phyloP scores from a whole-genome alignment of 2,329 filamentous ascomycete genomes.

The Bipolaris cookei region DNA sequence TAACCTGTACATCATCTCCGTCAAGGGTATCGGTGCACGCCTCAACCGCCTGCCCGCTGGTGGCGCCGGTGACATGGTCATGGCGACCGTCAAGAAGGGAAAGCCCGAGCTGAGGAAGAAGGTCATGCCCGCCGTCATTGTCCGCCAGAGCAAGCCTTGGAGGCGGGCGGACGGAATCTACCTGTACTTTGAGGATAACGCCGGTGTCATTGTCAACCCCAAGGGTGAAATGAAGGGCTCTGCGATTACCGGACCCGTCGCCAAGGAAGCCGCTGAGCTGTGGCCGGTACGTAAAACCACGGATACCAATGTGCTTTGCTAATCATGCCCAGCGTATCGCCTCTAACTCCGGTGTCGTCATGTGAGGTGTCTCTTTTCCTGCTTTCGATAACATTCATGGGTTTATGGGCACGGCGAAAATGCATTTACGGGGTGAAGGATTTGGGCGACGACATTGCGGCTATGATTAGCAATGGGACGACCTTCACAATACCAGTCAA shows the following conservation, averaged over 20 bases:
- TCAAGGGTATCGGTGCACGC: constrained; percentile 97
- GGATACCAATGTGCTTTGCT: constrained; percentile 26
- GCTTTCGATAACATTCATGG: constrained; percentile 49
- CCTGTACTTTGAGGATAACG: constrained; percentile 99
- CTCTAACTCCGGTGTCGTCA: constrained; percentile 99
- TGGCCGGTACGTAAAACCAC: constrained; percentile 78
- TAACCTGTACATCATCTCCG: constrained; percentile 99
- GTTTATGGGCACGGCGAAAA: constrained; percentile 50
- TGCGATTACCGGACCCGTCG: constrained; percentile 97
- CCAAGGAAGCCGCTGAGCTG: constrained; percentile 99
- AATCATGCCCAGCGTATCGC: constrained; percentile 81
- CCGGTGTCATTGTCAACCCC: constrained; percentile 99
- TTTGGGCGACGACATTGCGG: constrained; percentile 45
- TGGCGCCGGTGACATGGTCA: constrained; percentile 99
- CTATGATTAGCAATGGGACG: constrained; percentile 44
- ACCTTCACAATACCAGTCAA: constrained; percentile 45
- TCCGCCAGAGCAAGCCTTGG: constrained; percentile 99
- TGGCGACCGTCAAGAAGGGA: constrained; percentile 99
- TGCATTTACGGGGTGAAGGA: constrained; percentile 49
- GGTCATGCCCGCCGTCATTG: constrained; percentile 99
- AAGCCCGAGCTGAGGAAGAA: constrained; percentile 99
- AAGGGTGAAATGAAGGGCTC: constrained; percentile 99
- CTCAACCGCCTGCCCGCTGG: constrained; percentile 97
- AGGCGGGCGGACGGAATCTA: constrained; percentile 97
- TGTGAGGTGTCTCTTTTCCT: constrained; percentile 70